A percentile compares a stretch with the other conserved stretches of the same genome.
Conservation (phyloP, 2,329 filamentous ascomycete species). For the Didymosphaeria variabile region DNA sequence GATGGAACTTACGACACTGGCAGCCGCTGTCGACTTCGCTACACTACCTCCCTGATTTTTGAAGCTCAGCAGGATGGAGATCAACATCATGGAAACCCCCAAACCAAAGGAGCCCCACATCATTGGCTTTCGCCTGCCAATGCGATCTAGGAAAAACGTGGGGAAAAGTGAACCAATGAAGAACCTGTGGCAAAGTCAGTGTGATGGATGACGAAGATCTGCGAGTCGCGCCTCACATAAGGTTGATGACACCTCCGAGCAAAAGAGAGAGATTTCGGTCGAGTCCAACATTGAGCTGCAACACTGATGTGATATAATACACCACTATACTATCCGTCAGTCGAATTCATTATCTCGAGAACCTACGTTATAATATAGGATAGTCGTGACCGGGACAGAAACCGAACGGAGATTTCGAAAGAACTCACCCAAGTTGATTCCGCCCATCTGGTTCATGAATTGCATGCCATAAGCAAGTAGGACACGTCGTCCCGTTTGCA, state of each 20-base stretch:
- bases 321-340: slow-evolving; percentile 42
- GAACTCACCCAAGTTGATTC: slow-evolving; percentile 35
- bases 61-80: slow-evolving; percentile 55
- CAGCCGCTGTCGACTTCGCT: slow-evolving; percentile 54
- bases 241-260: slow-evolving; percentile 55
- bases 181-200: slow-evolving; percentile 24
- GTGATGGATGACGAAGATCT: background rate
- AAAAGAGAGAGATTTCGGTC: slow-evolving; percentile 55
- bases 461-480: slow-evolving; percentile 52
- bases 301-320: slow-evolving; percentile 56
- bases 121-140: slow-evolving; percentile 42
- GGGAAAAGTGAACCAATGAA: slow-evolving; percentile 43
- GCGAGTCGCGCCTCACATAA: slow-evolving; percentile 23
- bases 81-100: slow-evolving; percentile 42
- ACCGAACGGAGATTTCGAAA: too few relatives aligned
- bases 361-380: too few relatives aligned
- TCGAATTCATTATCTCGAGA: too few relatives aligned
- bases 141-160: slow-evolving; percentile 51
- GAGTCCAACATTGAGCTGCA: slow-evolving; percentile 59
- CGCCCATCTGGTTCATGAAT: slow-evolving; percentile 51
- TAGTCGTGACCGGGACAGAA: too few relatives aligned
- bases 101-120: slow-evolving; percentile 46
- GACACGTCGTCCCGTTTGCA: slow-evolving; percentile 52
- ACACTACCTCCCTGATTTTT: slow-evolving; percentile 40
- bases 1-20: slow-evolving; percentile 48